Evolutionary conservation across 2,329 filamentous ascomycete genomes (phyloP).

Genomic region (Scedosporium dehoogii): DNA sequence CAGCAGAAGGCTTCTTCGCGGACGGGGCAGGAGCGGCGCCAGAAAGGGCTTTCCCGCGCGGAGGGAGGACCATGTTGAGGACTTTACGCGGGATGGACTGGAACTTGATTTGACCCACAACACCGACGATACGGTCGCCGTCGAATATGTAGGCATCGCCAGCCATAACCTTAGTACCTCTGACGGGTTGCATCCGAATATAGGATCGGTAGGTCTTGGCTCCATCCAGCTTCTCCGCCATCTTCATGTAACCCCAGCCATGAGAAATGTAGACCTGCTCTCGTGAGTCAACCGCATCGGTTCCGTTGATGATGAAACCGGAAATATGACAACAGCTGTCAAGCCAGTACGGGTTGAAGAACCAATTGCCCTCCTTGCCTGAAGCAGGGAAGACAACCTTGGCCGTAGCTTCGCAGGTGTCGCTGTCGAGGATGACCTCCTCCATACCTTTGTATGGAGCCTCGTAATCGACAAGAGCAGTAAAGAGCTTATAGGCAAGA

Average conservation of each 20-base stretch:
- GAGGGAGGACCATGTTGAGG: slow-evolving; percentile 57
- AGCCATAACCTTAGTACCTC: slow-evolving; percentile 33
- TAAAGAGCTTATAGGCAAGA: slow-evolving; percentile 65
- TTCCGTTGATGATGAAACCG: slow-evolving; percentile 51
- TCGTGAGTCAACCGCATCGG: slow-evolving; percentile 43
- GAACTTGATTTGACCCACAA: slow-evolving; percentile 51
- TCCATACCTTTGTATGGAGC: slow-evolving; percentile 46
- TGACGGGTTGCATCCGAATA: slow-evolving; percentile 46
- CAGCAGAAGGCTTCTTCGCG: slow-evolving; percentile 21
- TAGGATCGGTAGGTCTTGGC: slow-evolving; percentile 44
- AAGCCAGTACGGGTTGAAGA: slow-evolving; percentile 50
- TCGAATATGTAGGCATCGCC: slow-evolving; percentile 48
- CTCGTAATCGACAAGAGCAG: slow-evolving; percentile 46
- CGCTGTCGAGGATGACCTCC: slow-evolving; percentile 44
- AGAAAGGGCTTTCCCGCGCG: slow-evolving; percentile 36
- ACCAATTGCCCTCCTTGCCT: slow-evolving; percentile 37
- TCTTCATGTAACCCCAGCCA: slow-evolving; percentile 45
- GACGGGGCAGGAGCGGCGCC: slow-evolving; percentile 22
- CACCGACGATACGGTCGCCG: slow-evolving; percentile 36
- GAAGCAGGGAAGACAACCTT: slow-evolving; percentile 38
- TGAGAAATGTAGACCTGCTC: slow-evolving; percentile 50
- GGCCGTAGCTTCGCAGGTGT: slow-evolving; percentile 43
- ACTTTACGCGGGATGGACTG: slow-evolving; percentile 56
- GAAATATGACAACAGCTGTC: slow-evolving; percentile 50
- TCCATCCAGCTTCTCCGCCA: slow-evolving; percentile 33